These are phyloP conservation scores for Aureobasidium pullulans DNA, from an alignment of 2,329 filamentous ascomycete species.

Conservation along the genomic window DNA sequence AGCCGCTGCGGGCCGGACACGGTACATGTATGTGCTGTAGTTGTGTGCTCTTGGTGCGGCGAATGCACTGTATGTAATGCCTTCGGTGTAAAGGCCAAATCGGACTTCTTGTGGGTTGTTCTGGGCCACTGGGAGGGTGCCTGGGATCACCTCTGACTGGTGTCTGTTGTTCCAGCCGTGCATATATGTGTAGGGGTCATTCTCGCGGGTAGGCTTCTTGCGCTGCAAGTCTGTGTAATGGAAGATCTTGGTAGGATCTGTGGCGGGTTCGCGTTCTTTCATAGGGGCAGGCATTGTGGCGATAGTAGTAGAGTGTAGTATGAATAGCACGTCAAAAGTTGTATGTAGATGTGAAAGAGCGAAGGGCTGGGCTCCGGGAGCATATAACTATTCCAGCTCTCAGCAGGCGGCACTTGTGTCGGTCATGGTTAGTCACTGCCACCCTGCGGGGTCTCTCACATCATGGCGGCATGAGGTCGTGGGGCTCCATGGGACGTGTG, in stretches of 20 bases:
- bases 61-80: slow-evolving; percentile 39
- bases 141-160: slow-evolving; percentile 36
- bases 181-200: slow-evolving; percentile 33
- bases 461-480: not conserved
- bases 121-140: slow-evolving; percentile 35
- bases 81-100: slow-evolving; percentile 40
- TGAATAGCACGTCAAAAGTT: not conserved
- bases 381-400: not conserved
- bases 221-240: slow-evolving; percentile 33
- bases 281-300: slow-evolving; percentile 9
- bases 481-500: not conserved
- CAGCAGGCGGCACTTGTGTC: not conserved
- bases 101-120: slow-evolving; percentile 36
- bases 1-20: slow-evolving; percentile 36
- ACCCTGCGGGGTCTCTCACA: not conserved
- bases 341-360: not conserved
- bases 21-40: slow-evolving; percentile 40
- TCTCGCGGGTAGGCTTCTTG: slow-evolving; percentile 30
- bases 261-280: slow-evolving; percentile 26
- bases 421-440: not conserved
- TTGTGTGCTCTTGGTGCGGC: slow-evolving; percentile 36
- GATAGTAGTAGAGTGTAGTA: not conserved
- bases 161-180: slow-evolving; percentile 34
- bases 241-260: slow-evolving; percentile 31
- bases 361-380: not conserved